Evolutionary conservation across 2,329 filamentous ascomycete species (phyloP), one percentile per base, ranked within the genome.

Genomic region (Myriosclerotinia curreyana): DNA sequence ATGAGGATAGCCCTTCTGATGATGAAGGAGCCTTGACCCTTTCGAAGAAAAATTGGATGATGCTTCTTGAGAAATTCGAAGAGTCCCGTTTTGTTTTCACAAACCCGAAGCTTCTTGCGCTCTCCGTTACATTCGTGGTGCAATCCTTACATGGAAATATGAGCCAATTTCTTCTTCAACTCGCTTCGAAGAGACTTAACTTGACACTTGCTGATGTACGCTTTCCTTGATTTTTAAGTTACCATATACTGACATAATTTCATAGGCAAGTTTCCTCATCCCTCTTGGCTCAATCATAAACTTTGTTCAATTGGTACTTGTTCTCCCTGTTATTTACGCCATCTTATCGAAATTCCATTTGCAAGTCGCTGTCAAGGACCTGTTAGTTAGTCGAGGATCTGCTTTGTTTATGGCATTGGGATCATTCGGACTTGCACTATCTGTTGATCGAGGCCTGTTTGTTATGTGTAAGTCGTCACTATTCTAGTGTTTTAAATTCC

Each of bases 121-220:
- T 69, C 14, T 36, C 64, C n/a, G 20, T 64, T 31, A 22, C 64
- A 1, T 66, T 68, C 28, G 22, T 68, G 34, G 60, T 65, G 7
- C 50, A 64, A 22, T 48, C 55, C 9, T 34, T 67, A 12, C 53
- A 59, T 20, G 48, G 11, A 14, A 22, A 46, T 15, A 54, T 25
- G 28, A 40, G 48, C 56, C 75, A 77, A 5, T 65, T 81, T 28
- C 65, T 83, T 7, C 69, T 85, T 2, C 84, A 86, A 69, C 85
- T 85, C 69, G 76, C 81, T 62, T 80, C 79, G 1, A 62, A 66
- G 25, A 52, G 64, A 49, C 65, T 82, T 70, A 60, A 73, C 38
- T 80, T 82, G 77, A 77, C 76, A 9, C 81, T 80, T 79, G 77
- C 76, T 49, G 75, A 74, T 62, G 77, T 79, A 66, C 17, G 64